Conservation (phyloP, 2,329 filamentous ascomycete species). For the Ceratocystis ficicola region DNA sequence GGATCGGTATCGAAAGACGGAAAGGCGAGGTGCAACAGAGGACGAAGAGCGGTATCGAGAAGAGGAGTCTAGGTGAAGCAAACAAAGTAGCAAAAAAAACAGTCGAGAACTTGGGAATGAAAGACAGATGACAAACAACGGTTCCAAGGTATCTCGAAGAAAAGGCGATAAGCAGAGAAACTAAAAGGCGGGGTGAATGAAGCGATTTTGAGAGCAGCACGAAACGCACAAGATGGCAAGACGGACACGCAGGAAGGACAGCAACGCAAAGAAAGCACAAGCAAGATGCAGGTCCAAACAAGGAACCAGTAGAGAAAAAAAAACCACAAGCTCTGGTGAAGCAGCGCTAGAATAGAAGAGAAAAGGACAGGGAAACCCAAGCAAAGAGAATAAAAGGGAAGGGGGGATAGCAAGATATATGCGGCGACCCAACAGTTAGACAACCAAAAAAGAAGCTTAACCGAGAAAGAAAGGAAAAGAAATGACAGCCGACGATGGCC, state of each 20-base stretch:
- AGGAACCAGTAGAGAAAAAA: slow-evolving; percentile 25
- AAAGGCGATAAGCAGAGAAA: slow-evolving; percentile 1
- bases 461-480: slow-evolving; percentile 21
- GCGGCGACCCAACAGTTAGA: slow-evolving; percentile 11
- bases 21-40: slow-evolving; percentile 18
- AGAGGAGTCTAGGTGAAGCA: slow-evolving; percentile 7
- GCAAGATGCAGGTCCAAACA: slow-evolving; percentile 18
- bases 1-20: slow-evolving; percentile 15
- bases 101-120: slow-evolving; percentile 7
- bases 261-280: slow-evolving; percentile 16
- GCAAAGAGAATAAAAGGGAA: slow-evolving; percentile 14
- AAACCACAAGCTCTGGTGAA: slow-evolving; percentile 12
- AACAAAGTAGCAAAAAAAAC: background rate
- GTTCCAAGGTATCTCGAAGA: slow-evolving; percentile 9
- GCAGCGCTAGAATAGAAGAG: slow-evolving; percentile 18
- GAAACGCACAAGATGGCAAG: slow-evolving; percentile 21
- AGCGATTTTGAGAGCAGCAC: slow-evolving; percentile 9
- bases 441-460: slow-evolving; percentile 22
- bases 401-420: slow-evolving; percentile 19
- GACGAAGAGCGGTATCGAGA: background rate
- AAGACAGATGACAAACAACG: background rate
- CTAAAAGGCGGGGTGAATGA: slow-evolving; percentile 18
- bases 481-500: slow-evolving; percentile 10
- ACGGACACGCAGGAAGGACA: slow-evolving; percentile 18
- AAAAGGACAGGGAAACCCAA: slow-evolving; percentile 15